Evolutionary conservation across 345 rosid genomes (phyloP).

Genomic region (Rubroshorea leprosula): DNA sequence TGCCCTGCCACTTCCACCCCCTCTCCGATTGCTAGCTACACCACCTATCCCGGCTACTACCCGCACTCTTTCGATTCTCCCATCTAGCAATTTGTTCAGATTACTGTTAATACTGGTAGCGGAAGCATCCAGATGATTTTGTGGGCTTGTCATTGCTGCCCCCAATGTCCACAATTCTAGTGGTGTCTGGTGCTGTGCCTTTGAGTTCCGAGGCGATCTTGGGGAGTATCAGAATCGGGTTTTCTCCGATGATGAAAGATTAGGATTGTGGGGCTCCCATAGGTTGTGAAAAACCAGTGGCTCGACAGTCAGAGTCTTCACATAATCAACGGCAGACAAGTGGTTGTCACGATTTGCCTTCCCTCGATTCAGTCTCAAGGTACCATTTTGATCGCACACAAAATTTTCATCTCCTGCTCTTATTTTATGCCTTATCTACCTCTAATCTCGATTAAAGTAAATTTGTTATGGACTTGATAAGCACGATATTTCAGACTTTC

Average conservation of each 20-base stretch:
- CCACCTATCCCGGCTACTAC: no score
- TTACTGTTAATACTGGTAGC: slow-evolving; percentile 35
- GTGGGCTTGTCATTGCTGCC: slow-evolving; percentile 50
- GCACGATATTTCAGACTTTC: slow-evolving; percentile 5
- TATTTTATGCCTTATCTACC: background rate
- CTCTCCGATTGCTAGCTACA: no score
- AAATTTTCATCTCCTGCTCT: background rate
- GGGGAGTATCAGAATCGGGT: slow-evolving; percentile 53
- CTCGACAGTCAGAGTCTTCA: slow-evolving; percentile 37
- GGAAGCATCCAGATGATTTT: slow-evolving; percentile 54
- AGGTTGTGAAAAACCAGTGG: slow-evolving; percentile 49
- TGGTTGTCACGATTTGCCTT: slow-evolving; percentile 62
- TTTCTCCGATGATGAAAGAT: slow-evolving; percentile 87
- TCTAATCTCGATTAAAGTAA: no score
- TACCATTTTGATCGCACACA: slow-evolving; percentile 18
- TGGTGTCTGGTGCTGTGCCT: slow-evolving; percentile 41
- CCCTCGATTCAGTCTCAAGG: slow-evolving; percentile 96
- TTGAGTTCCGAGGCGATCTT: slow-evolving; percentile 27
- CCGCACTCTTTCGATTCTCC: no score
- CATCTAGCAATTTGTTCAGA: slow-evolving; percentile 69
- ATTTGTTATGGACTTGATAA: background rate
- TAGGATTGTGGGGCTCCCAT: slow-evolving; percentile 63
- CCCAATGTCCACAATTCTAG: slow-evolving; percentile 36
- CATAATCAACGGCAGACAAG: slow-evolving; percentile 50
- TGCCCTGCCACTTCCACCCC: no score